A percentile compares a stretch with the other conserved stretches of the same genome.
Conservation (phyloP, 2,329 filamentous ascomycete genomes). For the Epichloe sp. region DNA sequence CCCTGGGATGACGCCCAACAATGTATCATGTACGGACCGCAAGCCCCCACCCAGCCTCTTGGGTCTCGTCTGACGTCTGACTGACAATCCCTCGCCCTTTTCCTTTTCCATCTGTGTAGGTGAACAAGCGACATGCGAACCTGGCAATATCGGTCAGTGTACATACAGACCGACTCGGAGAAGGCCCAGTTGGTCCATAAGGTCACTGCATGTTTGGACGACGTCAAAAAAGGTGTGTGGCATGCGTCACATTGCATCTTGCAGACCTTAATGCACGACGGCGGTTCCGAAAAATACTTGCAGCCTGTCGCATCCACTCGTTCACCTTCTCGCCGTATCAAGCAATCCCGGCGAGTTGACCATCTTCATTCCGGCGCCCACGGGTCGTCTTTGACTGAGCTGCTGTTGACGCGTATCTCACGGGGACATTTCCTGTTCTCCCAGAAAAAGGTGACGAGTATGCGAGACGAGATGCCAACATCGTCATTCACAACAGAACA, state of each 20-base stretch:
- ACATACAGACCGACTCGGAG: not conserved
- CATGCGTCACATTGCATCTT: not conserved
- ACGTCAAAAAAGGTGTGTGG: not conserved
- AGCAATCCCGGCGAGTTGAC: too few relatives aligned
- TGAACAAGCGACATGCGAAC: not conserved
- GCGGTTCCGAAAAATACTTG: not conserved
- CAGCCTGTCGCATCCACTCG: not conserved
- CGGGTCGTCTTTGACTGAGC: too few relatives aligned
- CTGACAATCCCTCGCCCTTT: not conserved
- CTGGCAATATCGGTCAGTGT: not conserved
- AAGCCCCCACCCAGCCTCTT: not conserved
- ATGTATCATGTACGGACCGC: too few relatives aligned
- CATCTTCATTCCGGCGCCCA: too few relatives aligned
- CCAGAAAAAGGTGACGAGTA: too few relatives aligned
- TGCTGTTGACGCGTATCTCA: too few relatives aligned
- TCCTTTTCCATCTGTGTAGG: not conserved
- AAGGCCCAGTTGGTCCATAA: not conserved
- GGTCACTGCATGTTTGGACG: not conserved
- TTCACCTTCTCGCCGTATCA: too few relatives aligned
- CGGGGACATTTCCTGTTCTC: too few relatives aligned
- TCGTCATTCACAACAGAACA: too few relatives aligned
- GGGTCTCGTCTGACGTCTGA: not conserved
- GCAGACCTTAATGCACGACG: not conserved
- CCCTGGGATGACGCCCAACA: too few relatives aligned
- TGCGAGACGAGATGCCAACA: too few relatives aligned